These are phyloP conservation scores for Conringia planisiliqua DNA, from an alignment of 345 rosid genomes.

Conservation along the genomic window DNA sequence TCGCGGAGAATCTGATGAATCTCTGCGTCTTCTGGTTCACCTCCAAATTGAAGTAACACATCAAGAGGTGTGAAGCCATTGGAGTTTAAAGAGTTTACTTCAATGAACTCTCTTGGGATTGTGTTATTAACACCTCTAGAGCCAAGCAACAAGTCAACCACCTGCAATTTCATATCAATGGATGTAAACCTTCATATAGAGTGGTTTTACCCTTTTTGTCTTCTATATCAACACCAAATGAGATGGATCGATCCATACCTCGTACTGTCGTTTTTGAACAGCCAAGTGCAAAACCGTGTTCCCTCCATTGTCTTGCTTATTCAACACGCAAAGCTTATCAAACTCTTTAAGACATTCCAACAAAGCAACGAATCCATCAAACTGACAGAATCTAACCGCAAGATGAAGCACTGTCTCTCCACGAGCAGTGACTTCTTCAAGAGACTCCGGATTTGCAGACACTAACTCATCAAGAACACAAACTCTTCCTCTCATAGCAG, in stretches of 20 bases:
- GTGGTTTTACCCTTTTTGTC: no score
- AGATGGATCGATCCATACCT: conserved; percentile 21
- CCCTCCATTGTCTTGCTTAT: conserved; percentile 27
- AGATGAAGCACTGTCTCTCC: conserved; percentile 41
- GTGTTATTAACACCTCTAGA: neutral
- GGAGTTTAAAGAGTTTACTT: conserved; percentile 28
- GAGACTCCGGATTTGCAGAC: conserved; percentile 26
- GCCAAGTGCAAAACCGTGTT: conserved; percentile 38
- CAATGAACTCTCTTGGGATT: conserved; percentile 3
- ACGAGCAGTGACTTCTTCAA: conserved; percentile 26
- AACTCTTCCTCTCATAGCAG: conserved; percentile 33
- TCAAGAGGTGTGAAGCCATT: conserved; percentile 34
- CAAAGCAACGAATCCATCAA: conserved; percentile 29
- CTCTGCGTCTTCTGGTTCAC: conserved; percentile 32
- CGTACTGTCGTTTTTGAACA: conserved; percentile 32
- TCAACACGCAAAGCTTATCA: conserved; percentile 27
- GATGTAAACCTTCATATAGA: neutral
- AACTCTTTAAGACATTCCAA: conserved; percentile 25
- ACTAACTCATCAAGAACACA: conserved; percentile 30
- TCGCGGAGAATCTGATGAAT: conserved; percentile 23
- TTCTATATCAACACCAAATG: neutral
- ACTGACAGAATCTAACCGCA: conserved; percentile 34
- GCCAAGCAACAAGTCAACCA: conserved; percentile 24
- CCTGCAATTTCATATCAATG: conserved; percentile 11
- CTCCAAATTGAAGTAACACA: conserved; percentile 15